Evolutionary conservation across 768 basidiomycete genomes (phyloP).

Genomic region (Mycena haematopus): DNA sequence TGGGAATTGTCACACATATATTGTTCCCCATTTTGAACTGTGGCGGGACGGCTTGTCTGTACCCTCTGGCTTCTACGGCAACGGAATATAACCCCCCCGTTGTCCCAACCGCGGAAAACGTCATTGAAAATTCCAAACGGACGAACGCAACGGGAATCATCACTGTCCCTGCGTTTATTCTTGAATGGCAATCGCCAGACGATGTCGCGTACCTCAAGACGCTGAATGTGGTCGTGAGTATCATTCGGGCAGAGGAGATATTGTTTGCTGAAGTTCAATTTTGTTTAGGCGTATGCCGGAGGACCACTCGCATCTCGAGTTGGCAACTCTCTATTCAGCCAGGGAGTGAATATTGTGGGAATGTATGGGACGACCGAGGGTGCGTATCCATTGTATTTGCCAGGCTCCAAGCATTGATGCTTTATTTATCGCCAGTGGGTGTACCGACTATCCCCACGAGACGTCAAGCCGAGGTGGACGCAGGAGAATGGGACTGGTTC

Average conservation of each 20-base stretch:
- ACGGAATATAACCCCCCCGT: conserved; percentile 37
- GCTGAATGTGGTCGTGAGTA: conserved; percentile 36
- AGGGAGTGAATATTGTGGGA: conserved; percentile 41
- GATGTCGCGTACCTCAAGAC: conserved; percentile 37
- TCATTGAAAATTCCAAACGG: conserved; percentile 41
- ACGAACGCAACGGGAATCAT: conserved; percentile 39
- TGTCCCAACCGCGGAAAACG: conserved; percentile 45
- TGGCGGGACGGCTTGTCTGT: conserved; percentile 36
- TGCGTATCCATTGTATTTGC: neutral
- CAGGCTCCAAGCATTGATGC: neutral
- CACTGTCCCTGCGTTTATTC: conserved; percentile 47
- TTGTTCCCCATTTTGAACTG: conserved; percentile 37
- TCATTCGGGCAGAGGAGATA: conserved; percentile 8
- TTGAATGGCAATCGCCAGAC: conserved; percentile 44
- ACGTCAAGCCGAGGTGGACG: conserved; percentile 26
- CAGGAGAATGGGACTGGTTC: conserved; percentile 41
- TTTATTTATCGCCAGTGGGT: neutral
- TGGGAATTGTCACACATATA: conserved; percentile 40
- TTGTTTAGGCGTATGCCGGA: conserved; percentile 40
- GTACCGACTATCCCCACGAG: conserved; percentile 13
- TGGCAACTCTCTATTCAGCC: conserved; percentile 38
- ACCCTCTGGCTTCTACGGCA: conserved; percentile 38
- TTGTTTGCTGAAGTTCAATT: conserved; percentile 30
- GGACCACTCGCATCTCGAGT: conserved; percentile 44
- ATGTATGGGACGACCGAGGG: conserved; percentile 48